These are phyloP conservation scores for Neurospora sp. DNA, from an alignment of 495 filamentous ascomycete species.

Conservation along the genomic window DNA sequence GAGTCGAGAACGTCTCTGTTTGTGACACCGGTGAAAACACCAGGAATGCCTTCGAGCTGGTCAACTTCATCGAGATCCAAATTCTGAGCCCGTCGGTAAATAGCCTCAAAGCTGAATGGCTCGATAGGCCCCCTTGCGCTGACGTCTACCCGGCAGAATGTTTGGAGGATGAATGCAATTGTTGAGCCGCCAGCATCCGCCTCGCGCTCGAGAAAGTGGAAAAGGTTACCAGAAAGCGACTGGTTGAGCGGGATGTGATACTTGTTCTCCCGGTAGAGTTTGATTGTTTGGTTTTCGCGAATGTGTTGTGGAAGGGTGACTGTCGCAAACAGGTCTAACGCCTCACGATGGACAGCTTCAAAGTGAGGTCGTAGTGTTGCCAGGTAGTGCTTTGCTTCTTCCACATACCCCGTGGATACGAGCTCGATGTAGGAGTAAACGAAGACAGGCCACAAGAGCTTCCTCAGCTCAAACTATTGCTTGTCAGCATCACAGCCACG, in stretches of 20 bases:
- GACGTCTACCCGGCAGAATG: conserved; percentile 59
- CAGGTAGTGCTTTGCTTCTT: conserved; percentile 64
- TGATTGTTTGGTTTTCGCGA: conserved; percentile 55
- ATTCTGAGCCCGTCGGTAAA: conserved; percentile 51
- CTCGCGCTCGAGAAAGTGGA: conserved; percentile 81
- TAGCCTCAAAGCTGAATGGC: conserved; percentile 69
- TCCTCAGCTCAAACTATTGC: conserved; percentile 67
- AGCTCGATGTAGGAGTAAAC: conserved; percentile 85
- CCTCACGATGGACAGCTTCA: conserved; percentile 62
- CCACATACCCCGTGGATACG: conserved; percentile 57
- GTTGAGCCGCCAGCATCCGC: conserved; percentile 66
- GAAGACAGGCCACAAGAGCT: conserved; percentile 85
- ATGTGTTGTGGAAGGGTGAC: conserved; percentile 71
- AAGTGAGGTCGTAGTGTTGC: conserved; percentile 57
- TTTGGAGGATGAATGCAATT: conserved; percentile 65
- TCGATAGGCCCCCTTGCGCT: conserved; percentile 66
- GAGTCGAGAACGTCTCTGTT: conserved; percentile 57
- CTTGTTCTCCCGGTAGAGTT: conserved; percentile 70
- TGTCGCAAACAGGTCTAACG: conserved; percentile 56
- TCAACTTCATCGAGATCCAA: conserved; percentile 55
- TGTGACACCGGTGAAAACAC: conserved; percentile 75
- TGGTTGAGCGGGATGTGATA: conserved; percentile 81
- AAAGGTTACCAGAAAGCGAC: conserved; percentile 64
- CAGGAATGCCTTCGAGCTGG: conserved; percentile 88
- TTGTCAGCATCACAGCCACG: conserved; percentile 20